These are phyloP conservation scores for Phaeotremella fagi DNA, from an alignment of 768 basidiomycete genomes.

Conservation along the genomic window DNA sequence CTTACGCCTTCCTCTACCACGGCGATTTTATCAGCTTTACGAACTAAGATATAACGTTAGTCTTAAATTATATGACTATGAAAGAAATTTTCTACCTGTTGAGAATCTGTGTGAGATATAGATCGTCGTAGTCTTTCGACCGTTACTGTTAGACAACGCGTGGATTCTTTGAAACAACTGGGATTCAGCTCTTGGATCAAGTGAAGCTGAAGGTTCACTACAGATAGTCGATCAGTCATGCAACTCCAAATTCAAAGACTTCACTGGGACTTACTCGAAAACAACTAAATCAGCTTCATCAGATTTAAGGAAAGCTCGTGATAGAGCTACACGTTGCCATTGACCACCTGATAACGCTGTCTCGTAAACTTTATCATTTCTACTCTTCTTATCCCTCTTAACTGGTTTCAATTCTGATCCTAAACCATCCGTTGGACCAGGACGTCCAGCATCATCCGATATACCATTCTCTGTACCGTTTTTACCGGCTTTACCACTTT, in stretches of 20 bases:
- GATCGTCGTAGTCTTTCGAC: slow-evolving; percentile 27
- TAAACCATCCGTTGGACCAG: not conserved
- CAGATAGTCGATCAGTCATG: no score
- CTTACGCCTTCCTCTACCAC: slow-evolving; percentile 32
- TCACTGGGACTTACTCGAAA: slow-evolving; percentile 55
- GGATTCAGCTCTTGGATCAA: slow-evolving; percentile 41
- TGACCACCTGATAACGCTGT: slow-evolving; percentile 74
- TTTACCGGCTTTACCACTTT: not conserved
- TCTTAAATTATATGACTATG: no score
- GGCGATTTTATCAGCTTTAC: slow-evolving; percentile 33
- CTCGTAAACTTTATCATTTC: not conserved
- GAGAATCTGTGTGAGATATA: slow-evolving; percentile 39
- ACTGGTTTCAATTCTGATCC: not conserved
- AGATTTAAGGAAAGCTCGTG: slow-evolving; percentile 81
- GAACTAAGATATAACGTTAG: slow-evolving; percentile 2
- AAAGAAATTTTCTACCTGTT: slow-evolving; percentile 11
- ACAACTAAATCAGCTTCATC: slow-evolving; percentile 69
- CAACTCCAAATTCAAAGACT: no score
- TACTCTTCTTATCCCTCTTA: not conserved
- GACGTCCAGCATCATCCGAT: not conserved
- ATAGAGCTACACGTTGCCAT: slow-evolving; percentile 62
- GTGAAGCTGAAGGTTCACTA: slow-evolving; percentile 42
- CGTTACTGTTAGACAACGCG: slow-evolving; percentile 21
- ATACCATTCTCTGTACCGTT: not conserved
- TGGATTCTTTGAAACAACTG: slow-evolving; percentile 41